These are phyloP conservation scores for Anisodus acutangulus DNA, from an alignment of 257 asterid species.

Conservation along the genomic window DNA sequence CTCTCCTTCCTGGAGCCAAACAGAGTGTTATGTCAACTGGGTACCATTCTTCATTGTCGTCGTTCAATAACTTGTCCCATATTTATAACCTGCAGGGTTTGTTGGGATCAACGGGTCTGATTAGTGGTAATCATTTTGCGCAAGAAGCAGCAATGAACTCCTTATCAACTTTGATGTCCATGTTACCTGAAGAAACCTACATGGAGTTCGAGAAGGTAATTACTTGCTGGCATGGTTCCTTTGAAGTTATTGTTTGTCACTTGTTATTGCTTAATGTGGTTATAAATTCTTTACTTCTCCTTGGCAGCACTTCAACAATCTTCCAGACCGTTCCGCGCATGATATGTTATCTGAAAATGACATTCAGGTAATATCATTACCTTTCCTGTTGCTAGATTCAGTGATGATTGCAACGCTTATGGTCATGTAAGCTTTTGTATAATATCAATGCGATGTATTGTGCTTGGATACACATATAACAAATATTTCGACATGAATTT, in stretches of 20 bases:
- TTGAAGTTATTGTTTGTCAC: conserved; percentile 13
- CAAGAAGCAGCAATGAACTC: conserved; percentile 82
- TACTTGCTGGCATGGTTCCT: conserved; percentile 26
- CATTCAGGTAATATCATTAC: conserved; percentile 65
- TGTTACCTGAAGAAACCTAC: conserved; percentile 80
- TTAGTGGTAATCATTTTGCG: conserved; percentile 65
- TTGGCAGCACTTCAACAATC: conserved; percentile 72
- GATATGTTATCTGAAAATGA: conserved; percentile 74
- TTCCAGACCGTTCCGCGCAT: conserved; percentile 76
- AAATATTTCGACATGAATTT: background rate
- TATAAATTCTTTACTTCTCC: conserved; percentile 31
- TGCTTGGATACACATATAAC: background rate
- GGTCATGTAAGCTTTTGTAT: background rate
- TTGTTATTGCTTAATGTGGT: conserved; percentile 25
- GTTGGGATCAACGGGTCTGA: conserved; percentile 74
- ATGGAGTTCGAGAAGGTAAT: conserved; percentile 84
- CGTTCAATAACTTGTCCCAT: conserved; percentile 13
- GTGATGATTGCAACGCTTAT: background rate
- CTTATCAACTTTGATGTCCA: conserved; percentile 82
- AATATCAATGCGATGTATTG: background rate
- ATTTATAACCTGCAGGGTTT: conserved; percentile 58
- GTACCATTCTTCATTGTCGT: background rate
- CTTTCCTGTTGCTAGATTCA: conserved; percentile 15
- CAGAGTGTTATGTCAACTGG: background rate
- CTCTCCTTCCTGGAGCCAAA: conserved; percentile 18